These are phyloP conservation scores for Flaveria trinervia DNA, from an alignment of 129 eudicot species.

Conservation along the genomic window DNA sequence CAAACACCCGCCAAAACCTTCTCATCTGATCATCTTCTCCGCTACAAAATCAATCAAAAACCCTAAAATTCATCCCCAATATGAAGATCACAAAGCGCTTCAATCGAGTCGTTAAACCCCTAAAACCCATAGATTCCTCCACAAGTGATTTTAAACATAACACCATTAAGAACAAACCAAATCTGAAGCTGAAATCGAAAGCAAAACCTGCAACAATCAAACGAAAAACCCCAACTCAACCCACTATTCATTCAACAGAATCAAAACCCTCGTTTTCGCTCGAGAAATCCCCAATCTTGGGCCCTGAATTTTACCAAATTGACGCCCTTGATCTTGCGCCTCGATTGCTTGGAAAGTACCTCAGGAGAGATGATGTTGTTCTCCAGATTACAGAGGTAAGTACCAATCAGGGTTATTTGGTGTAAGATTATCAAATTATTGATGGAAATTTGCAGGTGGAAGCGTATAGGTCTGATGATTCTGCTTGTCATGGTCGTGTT, in stretches of 20 bases:
- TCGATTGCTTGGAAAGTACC: slow-evolving; percentile 84
- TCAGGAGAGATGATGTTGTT: slow-evolving; percentile 77
- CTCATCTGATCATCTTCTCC: background rate
- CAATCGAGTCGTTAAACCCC: slow-evolving; percentile 42
- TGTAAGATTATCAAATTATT: background rate
- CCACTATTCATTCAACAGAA: slow-evolving; percentile 14
- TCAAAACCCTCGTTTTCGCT: slow-evolving; percentile 29
- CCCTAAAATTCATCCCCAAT: slow-evolving; percentile 10
- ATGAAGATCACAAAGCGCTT: slow-evolving; percentile 47
- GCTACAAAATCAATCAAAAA: slow-evolving; percentile 4
- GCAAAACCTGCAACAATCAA: slow-evolving; percentile 37
- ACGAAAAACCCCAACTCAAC: slow-evolving; percentile 31
- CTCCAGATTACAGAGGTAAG: slow-evolving; percentile 96
- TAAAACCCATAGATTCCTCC: slow-evolving; percentile 16
- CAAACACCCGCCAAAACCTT: slow-evolving; percentile 24
- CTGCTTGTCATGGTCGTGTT: slow-evolving; percentile 98
- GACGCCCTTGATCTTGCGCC: slow-evolving; percentile 98
- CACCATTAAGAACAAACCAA: slow-evolving; percentile 28
- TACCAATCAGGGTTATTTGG: background rate
- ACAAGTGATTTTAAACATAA: slow-evolving; percentile 34
- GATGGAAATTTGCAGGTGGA: slow-evolving; percentile 61
- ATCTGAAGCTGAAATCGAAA: slow-evolving; percentile 34
- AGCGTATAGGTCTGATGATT: slow-evolving; percentile 94
- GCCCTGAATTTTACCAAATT: slow-evolving; percentile 64
- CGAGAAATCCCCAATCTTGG: slow-evolving; percentile 46